These are phyloP conservation scores for Ceratocystis lukuohia DNA, from an alignment of 2,329 filamentous ascomycete genomes.

Conservation along the genomic window DNA sequence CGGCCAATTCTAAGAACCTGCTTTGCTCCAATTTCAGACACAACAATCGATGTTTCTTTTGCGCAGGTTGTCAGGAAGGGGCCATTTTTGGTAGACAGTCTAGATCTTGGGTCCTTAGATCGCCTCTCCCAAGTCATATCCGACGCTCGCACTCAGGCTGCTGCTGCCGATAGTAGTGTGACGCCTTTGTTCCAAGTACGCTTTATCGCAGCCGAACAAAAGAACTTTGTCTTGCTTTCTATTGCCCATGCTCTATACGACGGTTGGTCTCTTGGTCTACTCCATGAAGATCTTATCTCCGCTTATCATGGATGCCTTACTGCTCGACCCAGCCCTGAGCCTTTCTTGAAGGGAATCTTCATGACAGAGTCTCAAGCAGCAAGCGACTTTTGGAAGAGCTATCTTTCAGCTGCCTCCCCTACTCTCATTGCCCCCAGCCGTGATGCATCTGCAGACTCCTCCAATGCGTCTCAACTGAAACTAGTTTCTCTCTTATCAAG, in stretches of 20 bases:
- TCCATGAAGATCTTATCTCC: slow-evolving; percentile 57
- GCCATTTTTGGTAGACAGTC: not conserved
- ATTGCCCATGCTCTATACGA: slow-evolving; percentile 83
- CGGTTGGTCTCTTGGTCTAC: slow-evolving; percentile 63
- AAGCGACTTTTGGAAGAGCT: slow-evolving; percentile 55
- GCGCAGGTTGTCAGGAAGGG: slow-evolving; percentile 34
- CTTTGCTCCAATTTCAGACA: slow-evolving; percentile 54
- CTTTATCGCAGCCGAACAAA: slow-evolving; percentile 27
- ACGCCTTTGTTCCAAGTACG: slow-evolving; percentile 37
- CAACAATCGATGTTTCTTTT: slow-evolving; percentile 37
- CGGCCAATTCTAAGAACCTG: slow-evolving; percentile 64
- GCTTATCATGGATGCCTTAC: slow-evolving; percentile 40
- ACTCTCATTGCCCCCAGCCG: not conserved
- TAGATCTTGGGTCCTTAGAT: not conserved
- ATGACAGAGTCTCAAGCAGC: not conserved
- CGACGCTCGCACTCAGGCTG: slow-evolving; percentile 29
- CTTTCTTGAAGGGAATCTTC: slow-evolving; percentile 19
- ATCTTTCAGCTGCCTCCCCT: slow-evolving; percentile 32
- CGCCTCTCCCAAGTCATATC: slow-evolving; percentile 25
- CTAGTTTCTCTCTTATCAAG: slow-evolving; percentile 28
- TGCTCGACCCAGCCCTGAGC: slow-evolving; percentile 33
- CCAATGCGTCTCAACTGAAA: not conserved
- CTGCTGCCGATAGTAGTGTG: slow-evolving; percentile 25
- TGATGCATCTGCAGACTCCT: not conserved
- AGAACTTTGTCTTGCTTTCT: slow-evolving; percentile 46